phyloP scores from a whole-genome alignment of 257 asterid species.

The Anisodus tanguticus region DNA sequence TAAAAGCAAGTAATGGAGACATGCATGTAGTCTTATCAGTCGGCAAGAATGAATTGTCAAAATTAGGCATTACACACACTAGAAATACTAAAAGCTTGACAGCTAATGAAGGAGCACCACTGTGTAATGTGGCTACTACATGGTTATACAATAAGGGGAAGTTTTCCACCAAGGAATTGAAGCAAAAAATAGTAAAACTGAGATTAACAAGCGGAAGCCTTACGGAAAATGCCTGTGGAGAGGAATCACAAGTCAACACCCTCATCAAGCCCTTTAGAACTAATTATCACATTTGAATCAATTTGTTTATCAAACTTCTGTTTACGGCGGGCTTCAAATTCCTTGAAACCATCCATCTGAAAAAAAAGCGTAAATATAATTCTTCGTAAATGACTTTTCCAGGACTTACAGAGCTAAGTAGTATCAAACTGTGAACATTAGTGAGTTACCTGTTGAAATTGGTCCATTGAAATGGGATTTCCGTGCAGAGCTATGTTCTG shows the following conservation, averaged over 20 bases:
- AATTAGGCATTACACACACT: not conserved
- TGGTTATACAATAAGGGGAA: too few relatives aligned
- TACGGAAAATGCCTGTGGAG: not conserved
- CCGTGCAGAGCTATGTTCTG: constrained; percentile 85
- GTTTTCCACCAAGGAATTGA: not conserved
- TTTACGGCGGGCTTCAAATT: constrained; percentile 83
- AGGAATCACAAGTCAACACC: constrained; percentile 74
- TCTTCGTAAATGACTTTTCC: not conserved
- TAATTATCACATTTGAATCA: constrained; percentile 84
- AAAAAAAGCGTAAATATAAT: not conserved
- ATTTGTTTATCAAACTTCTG: constrained; percentile 87
- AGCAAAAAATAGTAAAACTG: not conserved
- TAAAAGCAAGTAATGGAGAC: constrained; percentile 4
- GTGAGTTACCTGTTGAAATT: constrained; percentile 71
- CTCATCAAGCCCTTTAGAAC: constrained; percentile 92
- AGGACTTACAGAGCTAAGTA: not conserved
- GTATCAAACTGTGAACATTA: not conserved
- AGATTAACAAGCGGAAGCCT: not conserved
- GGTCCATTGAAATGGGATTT: constrained; percentile 89
- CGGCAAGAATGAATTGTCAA: not conserved
- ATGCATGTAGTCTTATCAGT: not conserved
- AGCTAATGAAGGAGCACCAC: not conserved
- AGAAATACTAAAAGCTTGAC: not conserved
- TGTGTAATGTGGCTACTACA: too few relatives aligned
- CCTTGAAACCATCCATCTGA: constrained; percentile 86